Conservation (phyloP, 768 basidiomycete species). For the Xerocomellus chrysenteron region DNA sequence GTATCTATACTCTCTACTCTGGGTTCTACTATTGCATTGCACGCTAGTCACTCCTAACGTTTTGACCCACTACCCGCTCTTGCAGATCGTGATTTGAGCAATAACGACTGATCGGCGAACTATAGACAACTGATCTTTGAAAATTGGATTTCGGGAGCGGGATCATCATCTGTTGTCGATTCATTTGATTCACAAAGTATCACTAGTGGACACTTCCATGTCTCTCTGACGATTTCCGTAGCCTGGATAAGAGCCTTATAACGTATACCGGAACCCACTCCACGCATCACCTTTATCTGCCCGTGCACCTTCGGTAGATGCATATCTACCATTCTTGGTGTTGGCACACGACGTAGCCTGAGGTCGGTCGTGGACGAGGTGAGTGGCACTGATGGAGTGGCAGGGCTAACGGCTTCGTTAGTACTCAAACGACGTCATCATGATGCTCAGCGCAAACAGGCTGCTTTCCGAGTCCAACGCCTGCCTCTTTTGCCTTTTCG, state of each 20-base stretch:
- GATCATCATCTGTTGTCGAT: neutral
- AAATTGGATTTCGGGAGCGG: neutral
- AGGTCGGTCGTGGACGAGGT: too few relatives aligned
- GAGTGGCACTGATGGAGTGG: too few relatives aligned
- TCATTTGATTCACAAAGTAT: neutral
- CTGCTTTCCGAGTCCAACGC: too few relatives aligned
- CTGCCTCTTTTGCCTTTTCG: too few relatives aligned
- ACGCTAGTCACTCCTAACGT: constrained; percentile 37
- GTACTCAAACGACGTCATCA: too few relatives aligned
- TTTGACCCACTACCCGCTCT: constrained; percentile 6
- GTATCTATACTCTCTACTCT: constrained; percentile 39
- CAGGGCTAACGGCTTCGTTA: too few relatives aligned
- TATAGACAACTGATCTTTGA: neutral
- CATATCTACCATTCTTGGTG: constrained; percentile 51
- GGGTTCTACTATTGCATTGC: constrained; percentile 42
- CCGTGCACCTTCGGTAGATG: constrained; percentile 55
- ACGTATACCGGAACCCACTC: constrained; percentile 73
- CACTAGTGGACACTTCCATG: neutral
- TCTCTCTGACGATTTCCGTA: neutral
- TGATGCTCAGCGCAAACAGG: too few relatives aligned
- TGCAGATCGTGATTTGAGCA: neutral
- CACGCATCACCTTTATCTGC: constrained; percentile 64
- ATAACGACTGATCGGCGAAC: neutral
- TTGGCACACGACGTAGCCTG: too few relatives aligned
- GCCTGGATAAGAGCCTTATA: constrained; percentile 28